Evolutionary conservation across 345 rosid species (phyloP), one percentile per base, ranked within the genome.

Genomic region (Rhizophora mangle): DNA sequence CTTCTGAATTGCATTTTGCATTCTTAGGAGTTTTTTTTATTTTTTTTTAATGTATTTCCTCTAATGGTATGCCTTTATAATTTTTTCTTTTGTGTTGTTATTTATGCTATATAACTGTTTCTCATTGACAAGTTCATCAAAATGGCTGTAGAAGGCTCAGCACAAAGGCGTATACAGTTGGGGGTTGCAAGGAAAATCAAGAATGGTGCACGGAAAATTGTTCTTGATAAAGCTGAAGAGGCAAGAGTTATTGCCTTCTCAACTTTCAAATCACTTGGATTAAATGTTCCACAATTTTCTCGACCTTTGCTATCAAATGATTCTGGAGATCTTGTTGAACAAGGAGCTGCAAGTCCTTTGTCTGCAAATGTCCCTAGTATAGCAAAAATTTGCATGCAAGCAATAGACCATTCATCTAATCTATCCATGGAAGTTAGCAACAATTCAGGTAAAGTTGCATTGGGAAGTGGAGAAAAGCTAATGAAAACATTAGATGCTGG

Each of bases 171-270:
- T 61, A 56, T 88, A 66, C 96, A 88, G 11, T 65, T 92, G 74
- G 96, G 99, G 65, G 83, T 89, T 75, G 99, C 96, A 34, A 94
- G 88, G 85, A 94, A 94, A 85, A 89, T 94, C 49, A 94, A 87
- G 82, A 91, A 87, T 78, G 96, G 93, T 73, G 96, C 99, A 16
- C 86, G 93, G 63, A 94, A 88, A 87, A 88, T 94, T 82, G 99
- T 94, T 70, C 88, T 92, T 71, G 97, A 92, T 74, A 92, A 94
- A 85, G 97, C 97, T 26, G 97, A 94, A 87, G 99, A 91, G 80
- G 99, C 97, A 34, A 85, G 95, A 79, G 74, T 82, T 68, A 90
- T 91, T 82, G 99, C 97, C 76, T 94, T 94, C 78, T 84, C 93
- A 63, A 89, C 96, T 72, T 92, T 88, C 74, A 89, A 88, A 81